Percentiles rank a stretch among this genome's conserved stretches.
Conservation (phyloP, 164 flowering plant genomes). For the Santalum album region DNA sequence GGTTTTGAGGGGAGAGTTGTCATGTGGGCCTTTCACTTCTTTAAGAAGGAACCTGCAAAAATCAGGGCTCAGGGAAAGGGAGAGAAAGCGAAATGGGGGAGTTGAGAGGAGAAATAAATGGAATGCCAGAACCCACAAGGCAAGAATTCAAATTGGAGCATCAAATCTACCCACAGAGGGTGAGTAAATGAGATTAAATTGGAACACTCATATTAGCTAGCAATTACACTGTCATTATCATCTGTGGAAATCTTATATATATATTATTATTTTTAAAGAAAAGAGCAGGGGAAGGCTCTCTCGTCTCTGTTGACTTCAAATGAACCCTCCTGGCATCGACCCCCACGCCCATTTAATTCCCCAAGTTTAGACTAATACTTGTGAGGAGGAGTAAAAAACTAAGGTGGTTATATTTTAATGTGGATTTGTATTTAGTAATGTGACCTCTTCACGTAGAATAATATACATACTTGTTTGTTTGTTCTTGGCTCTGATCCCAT, state of each 20-base stretch:
- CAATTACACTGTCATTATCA: neutral
- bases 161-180: constrained; percentile 15
- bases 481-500: constrained; percentile 8
- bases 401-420: neutral
- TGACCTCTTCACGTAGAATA: neutral
- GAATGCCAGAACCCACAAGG: constrained; percentile 10
- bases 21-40: constrained; percentile 4
- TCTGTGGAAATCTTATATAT: neutral
- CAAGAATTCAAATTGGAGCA: constrained; percentile 17
- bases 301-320: constrained; percentile 24
- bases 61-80: neutral
- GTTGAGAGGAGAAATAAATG: constrained; percentile 24
- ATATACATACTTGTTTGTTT: neutral
- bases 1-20: constrained; percentile 9
- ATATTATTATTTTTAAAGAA: neutral
- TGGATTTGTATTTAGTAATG: neutral
- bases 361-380: neutral
- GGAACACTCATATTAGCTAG: neutral
- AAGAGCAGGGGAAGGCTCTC: neutral
- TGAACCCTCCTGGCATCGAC: constrained; percentile 15
- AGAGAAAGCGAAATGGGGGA: constrained; percentile 14
- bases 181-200: constrained; percentile 9
- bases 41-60: constrained; percentile 1
- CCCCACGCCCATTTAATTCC: constrained; percentile 28
- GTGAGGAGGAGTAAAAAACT: neutral